Conservation (phyloP, 2,329 filamentous ascomycete genomes). For the Cytospora chrysosperma region DNA sequence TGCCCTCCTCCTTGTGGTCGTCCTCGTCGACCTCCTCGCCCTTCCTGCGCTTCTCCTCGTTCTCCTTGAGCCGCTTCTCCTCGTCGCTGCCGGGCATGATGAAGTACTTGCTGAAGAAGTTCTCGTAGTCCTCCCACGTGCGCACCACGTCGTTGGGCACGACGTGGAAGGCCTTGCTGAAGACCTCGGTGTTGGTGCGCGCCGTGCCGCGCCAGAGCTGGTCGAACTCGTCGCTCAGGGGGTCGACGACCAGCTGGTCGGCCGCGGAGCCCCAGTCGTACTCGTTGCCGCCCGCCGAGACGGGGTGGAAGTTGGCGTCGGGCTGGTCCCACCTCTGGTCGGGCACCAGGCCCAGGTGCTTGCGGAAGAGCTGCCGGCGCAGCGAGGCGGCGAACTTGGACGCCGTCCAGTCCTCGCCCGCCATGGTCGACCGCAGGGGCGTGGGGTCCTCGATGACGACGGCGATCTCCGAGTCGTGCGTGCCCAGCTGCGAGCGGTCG, state of each 20-base stretch:
- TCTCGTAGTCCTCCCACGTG: conserved; percentile 71
- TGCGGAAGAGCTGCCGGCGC: conserved; percentile 82
- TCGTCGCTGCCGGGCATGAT: conserved; percentile 49
- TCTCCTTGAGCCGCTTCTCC: conserved; percentile 38
- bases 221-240: conserved; percentile 66
- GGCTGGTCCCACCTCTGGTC: conserved; percentile 67
- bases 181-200: conserved; percentile 75
- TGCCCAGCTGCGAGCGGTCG: conserved; percentile 84
- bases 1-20: conserved; percentile 39
- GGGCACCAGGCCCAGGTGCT: conserved; percentile 82
- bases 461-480: conserved; percentile 87
- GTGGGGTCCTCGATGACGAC: conserved; percentile 84
- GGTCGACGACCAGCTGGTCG: conserved; percentile 71
- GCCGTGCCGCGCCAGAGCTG: conserved; percentile 73
- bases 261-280: conserved; percentile 70
- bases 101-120: conserved; percentile 69
- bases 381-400: conserved; percentile 76
- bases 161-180: conserved; percentile 77
- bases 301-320: conserved; percentile 74
- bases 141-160: conserved; percentile 68
- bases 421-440: conserved; percentile 69
- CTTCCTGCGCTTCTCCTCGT: conserved; percentile 43
- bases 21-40: conserved; percentile 42
- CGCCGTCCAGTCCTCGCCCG: conserved; percentile 68
- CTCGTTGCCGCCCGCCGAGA: conserved; percentile 67